Percentiles rank a stretch among this genome's conserved stretches.
These are phyloP conservation scores for Paratinospora sagittata DNA, from an alignment of 164 flowering plant species.

Conservation along the genomic window DNA sequence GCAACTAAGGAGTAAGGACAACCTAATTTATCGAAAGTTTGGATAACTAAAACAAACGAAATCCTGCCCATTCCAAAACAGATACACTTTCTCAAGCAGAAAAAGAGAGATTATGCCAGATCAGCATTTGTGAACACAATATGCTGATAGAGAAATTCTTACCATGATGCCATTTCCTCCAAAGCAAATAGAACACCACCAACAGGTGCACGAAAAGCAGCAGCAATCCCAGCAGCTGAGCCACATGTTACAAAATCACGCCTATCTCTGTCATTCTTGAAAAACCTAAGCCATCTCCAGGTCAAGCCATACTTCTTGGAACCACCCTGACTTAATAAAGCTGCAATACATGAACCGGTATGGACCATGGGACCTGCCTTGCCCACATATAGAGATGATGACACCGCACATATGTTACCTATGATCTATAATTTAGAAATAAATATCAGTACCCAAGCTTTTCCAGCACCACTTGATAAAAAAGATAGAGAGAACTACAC, in stretches of 20 bases:
- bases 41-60: not conserved
- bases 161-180: slow-evolving; percentile 96
- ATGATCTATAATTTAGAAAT: slow-evolving; percentile 36
- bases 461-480: not conserved
- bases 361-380: slow-evolving; percentile 97
- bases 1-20: not conserved
- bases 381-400: slow-evolving; percentile 70
- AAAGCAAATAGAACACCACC: slow-evolving; percentile 89
- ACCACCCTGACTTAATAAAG: slow-evolving; percentile 82
- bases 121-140: not conserved
- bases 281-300: slow-evolving; percentile 76
- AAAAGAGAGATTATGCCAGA: not conserved
- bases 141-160: no score
- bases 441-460: not conserved
- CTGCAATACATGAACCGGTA: slow-evolving; percentile 78
- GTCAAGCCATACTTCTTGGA: slow-evolving; percentile 61
- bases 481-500: not conserved
- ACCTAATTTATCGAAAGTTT: not conserved
- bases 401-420: slow-evolving; percentile 79
- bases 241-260: slow-evolving; percentile 91
- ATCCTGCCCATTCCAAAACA: not conserved
- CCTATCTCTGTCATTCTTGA: slow-evolving; percentile 85
- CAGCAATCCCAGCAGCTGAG: slow-evolving; percentile 91
- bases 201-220: slow-evolving; percentile 94
- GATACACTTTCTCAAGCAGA: no score